phyloP scores from a whole-genome alignment of 73 alveolate species.

The Paramecium caudatum region DNA sequence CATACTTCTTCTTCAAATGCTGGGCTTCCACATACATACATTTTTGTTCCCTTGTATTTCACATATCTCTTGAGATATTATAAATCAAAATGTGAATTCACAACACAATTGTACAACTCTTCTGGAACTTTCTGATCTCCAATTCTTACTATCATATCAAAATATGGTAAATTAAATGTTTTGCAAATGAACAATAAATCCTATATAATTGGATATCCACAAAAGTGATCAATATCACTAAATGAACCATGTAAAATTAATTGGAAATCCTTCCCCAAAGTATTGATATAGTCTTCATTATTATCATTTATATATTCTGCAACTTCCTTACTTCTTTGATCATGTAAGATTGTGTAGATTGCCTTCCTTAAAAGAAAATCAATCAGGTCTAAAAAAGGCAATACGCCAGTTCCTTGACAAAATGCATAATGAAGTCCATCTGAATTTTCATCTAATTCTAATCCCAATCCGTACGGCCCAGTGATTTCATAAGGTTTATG shows the following conservation, averaged over 20 bases:
- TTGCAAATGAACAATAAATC: constrained; percentile 60
- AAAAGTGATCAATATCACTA: not conserved
- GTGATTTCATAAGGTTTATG: constrained; percentile 66
- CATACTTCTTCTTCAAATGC: constrained; percentile 41
- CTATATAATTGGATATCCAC: not conserved
- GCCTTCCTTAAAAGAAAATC: constrained; percentile 9
- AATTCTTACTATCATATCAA: constrained; percentile 5
- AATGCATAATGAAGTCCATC: constrained; percentile 68
- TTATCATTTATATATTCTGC: constrained; percentile 32
- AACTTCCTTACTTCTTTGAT: constrained; percentile 47
- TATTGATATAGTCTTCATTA: constrained; percentile 13
- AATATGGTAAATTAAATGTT: constrained; percentile 14
- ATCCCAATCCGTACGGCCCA: constrained; percentile 65
- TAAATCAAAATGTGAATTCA: not conserved
- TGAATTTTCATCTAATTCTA: constrained; percentile 33
- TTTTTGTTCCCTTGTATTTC: constrained; percentile 13
- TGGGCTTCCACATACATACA: constrained; percentile 48
- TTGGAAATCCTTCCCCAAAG: constrained; percentile 22
- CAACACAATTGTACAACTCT: not conserved
- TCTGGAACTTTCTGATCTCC: not conserved
- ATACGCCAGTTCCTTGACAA: constrained; percentile 50
- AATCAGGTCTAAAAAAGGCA: constrained; percentile 54
- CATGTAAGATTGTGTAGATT: not conserved
- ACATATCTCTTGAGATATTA: constrained; percentile 1
- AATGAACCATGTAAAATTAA: constrained; percentile 37